These are phyloP conservation scores for Closterium sp. DNA, from an alignment of 139 green algal genomes.

Conservation along the genomic window DNA sequence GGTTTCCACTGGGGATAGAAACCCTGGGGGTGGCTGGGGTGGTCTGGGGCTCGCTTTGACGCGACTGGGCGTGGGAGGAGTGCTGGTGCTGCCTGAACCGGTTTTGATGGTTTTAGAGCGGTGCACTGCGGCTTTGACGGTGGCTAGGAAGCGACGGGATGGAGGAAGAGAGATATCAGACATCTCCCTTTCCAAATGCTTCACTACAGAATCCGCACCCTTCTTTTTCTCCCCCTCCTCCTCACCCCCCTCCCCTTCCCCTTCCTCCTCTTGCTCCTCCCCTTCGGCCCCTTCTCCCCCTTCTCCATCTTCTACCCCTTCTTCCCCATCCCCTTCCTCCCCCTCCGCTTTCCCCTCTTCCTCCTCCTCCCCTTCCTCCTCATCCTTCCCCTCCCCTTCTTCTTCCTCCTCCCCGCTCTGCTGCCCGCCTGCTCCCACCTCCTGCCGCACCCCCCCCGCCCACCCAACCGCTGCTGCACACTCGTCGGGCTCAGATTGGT, in stretches of 20 bases:
- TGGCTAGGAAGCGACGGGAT: background rate
- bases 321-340: background rate
- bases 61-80: background rate
- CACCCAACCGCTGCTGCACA: background rate
- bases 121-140: background rate
- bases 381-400: background rate
- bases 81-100: background rate
- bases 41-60: background rate
- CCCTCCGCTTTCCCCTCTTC: background rate
- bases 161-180: background rate
- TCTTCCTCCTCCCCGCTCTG: background rate
- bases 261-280: background rate
- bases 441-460: background rate
- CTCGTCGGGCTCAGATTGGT: slow-evolving; percentile 9
- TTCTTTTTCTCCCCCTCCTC: background rate
- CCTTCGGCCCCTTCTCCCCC: background rate
- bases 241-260: background rate
- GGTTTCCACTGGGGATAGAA: background rate
- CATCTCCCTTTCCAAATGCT: background rate
- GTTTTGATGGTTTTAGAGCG: background rate
- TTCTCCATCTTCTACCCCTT: background rate
- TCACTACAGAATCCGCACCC: background rate
- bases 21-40: background rate
- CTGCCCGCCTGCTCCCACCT: background rate
- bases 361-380: background rate